Conservation (phyloP, 352 stramenopile species). For the Phytopythium oedochilum region DNA sequence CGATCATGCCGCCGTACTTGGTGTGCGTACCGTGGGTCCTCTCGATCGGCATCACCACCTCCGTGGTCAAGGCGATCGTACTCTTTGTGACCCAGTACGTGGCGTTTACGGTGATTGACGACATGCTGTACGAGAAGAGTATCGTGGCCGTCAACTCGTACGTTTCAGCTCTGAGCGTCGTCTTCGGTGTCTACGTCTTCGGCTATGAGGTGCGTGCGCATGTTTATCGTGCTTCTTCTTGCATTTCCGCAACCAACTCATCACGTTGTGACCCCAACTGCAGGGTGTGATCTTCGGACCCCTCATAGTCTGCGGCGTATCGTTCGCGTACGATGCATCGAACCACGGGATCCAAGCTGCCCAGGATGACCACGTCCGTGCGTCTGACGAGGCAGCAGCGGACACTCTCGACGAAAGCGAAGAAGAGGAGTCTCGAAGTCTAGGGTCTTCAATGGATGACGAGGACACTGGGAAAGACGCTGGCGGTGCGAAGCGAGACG, state of each 20-base stretch:
- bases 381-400: conserved; percentile 28
- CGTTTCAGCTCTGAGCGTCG: conserved; percentile 79
- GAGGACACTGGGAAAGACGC: conserved; percentile 19
- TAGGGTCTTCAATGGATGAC: conserved; percentile 32
- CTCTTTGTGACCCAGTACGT: conserved; percentile 84
- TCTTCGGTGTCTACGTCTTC: conserved; percentile 86
- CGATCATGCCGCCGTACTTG: conserved; percentile 82
- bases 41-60: conserved; percentile 73
- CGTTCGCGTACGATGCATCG: conserved; percentile 82
- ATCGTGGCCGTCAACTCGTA: conserved; percentile 85
- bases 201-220: conserved; percentile 60
- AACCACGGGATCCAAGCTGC: conserved; percentile 86
- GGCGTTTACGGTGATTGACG: conserved; percentile 78
- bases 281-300: conserved; percentile 84
- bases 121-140: conserved; percentile 88
- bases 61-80: conserved; percentile 72
- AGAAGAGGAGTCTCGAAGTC: conserved; percentile 42
- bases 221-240: background rate
- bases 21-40: conserved; percentile 83
- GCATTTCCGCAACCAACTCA: too few relatives aligned
- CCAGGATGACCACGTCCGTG: conserved; percentile 51
- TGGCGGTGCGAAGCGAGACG: conserved; percentile 10
- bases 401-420: conserved; percentile 39
- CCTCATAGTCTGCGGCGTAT: conserved; percentile 77
- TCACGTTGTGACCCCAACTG: background rate